A percentile compares a stretch with the other conserved stretches of the same genome.
Conservation (phyloP, 257 asterid genomes). For the Plectranthus barbatus region DNA sequence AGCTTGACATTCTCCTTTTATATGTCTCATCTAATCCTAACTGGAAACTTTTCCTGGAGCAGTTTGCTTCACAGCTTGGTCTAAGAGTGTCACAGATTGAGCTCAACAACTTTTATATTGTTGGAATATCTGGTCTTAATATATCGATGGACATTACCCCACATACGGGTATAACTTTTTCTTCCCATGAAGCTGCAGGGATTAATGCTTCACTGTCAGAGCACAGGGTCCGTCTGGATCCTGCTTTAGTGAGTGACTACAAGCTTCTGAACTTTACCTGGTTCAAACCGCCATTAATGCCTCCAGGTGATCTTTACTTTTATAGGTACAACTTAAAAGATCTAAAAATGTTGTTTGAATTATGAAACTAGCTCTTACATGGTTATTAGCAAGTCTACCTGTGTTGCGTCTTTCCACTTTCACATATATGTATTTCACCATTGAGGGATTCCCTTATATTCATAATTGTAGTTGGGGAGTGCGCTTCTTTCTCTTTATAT, state of each 20-base stretch:
- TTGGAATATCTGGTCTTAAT: constrained; percentile 69
- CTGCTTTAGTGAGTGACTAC: constrained; percentile 74
- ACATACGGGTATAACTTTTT: constrained; percentile 56
- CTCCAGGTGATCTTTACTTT: constrained; percentile 52
- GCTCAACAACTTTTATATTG: constrained; percentile 77
- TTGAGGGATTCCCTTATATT: neutral
- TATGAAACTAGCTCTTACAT: neutral
- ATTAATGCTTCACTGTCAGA: constrained; percentile 55
- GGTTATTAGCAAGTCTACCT: neutral
- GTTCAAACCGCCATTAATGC: constrained; percentile 54
- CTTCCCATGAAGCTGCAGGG: constrained; percentile 54
- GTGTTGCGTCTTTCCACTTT: neutral
- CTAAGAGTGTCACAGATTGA: constrained; percentile 78
- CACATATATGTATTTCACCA: neutral
- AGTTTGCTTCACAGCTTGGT: constrained; percentile 70
- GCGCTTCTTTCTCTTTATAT: neutral
- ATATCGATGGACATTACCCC: constrained; percentile 95
- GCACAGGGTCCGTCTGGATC: constrained; percentile 62
- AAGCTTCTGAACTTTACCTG: constrained; percentile 76
- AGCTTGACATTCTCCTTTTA: constrained; percentile 78
- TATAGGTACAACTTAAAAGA: neutral
- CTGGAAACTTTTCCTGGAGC: constrained; percentile 65
- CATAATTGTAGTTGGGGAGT: constrained; percentile 1
- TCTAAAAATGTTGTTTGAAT: neutral
- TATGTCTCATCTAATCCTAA: constrained; percentile 75